Evolutionary conservation across 1,284 basidiomycete species (phyloP), one percentile per base, ranked within the genome.

Genomic region (Ceratobasidium sp.): DNA sequence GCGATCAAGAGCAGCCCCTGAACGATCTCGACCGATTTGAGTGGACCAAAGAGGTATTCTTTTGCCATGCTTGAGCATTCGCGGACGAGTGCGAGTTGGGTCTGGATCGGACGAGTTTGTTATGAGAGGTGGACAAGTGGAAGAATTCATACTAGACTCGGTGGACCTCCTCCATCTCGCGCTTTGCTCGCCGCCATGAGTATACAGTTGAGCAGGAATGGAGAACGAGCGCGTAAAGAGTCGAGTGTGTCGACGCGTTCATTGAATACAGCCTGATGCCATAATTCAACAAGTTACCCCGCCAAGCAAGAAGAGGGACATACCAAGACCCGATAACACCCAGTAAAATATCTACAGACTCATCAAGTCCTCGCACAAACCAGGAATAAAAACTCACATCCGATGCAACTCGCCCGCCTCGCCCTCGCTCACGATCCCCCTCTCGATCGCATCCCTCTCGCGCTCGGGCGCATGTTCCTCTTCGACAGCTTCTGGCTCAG

Each of bases 161-260:
- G 76, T 46, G 78, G 79, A 9, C 66, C 46, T 15, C 79, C 76
- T 25, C 78, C 80, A 61, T 80, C 80, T 49, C 77, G 61, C 17
- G 79, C 80, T 66, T 79, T 79, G 8, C 77, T 76, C 49, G 76
- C 80, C 19, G 80, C 79, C 77, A 80, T 79, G 11, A 80, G 74
- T n/a, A 80, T 77, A 37, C 78, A 71, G 62, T 78, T 78, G 44
- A 80, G 56, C 34, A 77, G 68, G 66, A 80, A 80, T 22, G 80
- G 77, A 46, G 80, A 80, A 8, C 79, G 49, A 15, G 59, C 69
- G 25, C 77, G 68, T 17, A 80, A 65, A 4, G 78, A 79, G 11
- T 69, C 76, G 64, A 77, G 79, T 19, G 80, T 80, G 62, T 80
- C 80, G 5, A 77, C 64, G 6, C 68, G 64, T 19, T 79, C 75